These are phyloP conservation scores for Achaetomium macrosporum DNA, from an alignment of 2,329 filamentous ascomycete species.

Conservation along the genomic window DNA sequence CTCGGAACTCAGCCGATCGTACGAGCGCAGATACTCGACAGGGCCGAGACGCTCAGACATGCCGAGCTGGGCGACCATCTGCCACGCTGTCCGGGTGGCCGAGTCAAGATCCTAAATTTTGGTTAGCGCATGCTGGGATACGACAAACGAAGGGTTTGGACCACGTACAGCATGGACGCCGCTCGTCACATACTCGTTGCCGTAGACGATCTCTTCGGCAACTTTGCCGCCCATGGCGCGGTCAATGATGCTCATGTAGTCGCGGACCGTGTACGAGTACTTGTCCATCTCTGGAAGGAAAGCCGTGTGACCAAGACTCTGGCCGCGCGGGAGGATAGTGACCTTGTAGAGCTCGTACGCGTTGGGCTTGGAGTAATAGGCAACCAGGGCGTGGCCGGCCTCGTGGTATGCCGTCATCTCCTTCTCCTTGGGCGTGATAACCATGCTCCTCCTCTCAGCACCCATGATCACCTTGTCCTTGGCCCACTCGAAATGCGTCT, in stretches of 20 bases:
- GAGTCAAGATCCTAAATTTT: slow-evolving; percentile 66
- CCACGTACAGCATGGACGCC: slow-evolving; percentile 69
- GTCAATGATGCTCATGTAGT: slow-evolving; percentile 67
- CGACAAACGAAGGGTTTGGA: not conserved
- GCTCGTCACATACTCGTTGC: slow-evolving; percentile 83
- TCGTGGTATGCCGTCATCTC: slow-evolving; percentile 96
- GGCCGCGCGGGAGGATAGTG: slow-evolving; percentile 88
- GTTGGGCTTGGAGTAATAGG: slow-evolving; percentile 68
- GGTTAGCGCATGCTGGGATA: slow-evolving; percentile 9
- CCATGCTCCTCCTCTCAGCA: slow-evolving; percentile 80
- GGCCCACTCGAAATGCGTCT: slow-evolving; percentile 88
- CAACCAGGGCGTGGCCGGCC: slow-evolving; percentile 88
- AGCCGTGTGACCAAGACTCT: slow-evolving; percentile 78
- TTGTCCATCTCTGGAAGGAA: slow-evolving; percentile 88
- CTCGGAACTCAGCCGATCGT: slow-evolving; percentile 73
- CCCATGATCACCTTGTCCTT: slow-evolving; percentile 99
- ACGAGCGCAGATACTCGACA: slow-evolving; percentile 78
- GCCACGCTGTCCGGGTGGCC: slow-evolving; percentile 77
- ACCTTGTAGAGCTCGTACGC: slow-evolving; percentile 88
- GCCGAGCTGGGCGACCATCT: slow-evolving; percentile 82
- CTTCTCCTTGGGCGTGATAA: slow-evolving; percentile 93
- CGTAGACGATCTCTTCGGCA: slow-evolving; percentile 81
- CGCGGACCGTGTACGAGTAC: slow-evolving; percentile 78
- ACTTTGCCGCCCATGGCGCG: slow-evolving; percentile 73
- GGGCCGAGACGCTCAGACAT: slow-evolving; percentile 87